Base-by-base conservation (phyloP, 1,139 yeast species). In the Magnusiomyces tetraspermus region DNA sequence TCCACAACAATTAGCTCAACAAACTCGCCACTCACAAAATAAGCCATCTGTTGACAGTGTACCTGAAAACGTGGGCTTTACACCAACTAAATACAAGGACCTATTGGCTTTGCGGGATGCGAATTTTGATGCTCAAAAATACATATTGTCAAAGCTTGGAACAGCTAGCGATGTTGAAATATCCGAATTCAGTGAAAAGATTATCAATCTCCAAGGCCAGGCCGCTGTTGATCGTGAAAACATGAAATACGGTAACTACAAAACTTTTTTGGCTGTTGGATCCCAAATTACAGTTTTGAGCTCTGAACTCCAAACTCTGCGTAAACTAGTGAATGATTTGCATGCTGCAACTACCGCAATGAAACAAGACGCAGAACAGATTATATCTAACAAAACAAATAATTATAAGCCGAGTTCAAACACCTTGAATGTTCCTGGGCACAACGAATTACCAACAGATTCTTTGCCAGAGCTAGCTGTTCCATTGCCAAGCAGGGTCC, bases 131-230 rank as follows among this genome's bases (percentile, higher is more conserved):
- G 79, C 85, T 1, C 75, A 75, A 48, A 60, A 68, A 3, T 81
- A 76, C 61, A 79, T 85, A 17, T 71, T 76, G 17, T 70, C 73
- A 8, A 79, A 80, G 54, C 66, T 85, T 55, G 71, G 79, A 17
- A 79, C 79, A 53, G 89, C 90, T 0, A 78, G 84, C 2, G 90
- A 92, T 1, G 72, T 80, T 0, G 88, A 83, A 58, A 82, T 88
- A 46, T 88, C 85, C 58, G 80, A 78, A 55, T 86, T 83, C 66
- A 82, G 82, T 53, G 78, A 81, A 40, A 75, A 76, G 51, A 72
- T 88, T 57, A 63, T 71, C 3, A 71, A 75, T 45, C 76, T 85
- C 60, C 77, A 80, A 49, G 71, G 73, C 13, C 68, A 76, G 51
- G 77, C 85, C 38, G 76, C 77, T n/a, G 71, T 74, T 45, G 88